Base-by-base conservation (phyloP, 2,329 filamentous ascomycete genomes). In the Botrytis byssoidea region DNA sequence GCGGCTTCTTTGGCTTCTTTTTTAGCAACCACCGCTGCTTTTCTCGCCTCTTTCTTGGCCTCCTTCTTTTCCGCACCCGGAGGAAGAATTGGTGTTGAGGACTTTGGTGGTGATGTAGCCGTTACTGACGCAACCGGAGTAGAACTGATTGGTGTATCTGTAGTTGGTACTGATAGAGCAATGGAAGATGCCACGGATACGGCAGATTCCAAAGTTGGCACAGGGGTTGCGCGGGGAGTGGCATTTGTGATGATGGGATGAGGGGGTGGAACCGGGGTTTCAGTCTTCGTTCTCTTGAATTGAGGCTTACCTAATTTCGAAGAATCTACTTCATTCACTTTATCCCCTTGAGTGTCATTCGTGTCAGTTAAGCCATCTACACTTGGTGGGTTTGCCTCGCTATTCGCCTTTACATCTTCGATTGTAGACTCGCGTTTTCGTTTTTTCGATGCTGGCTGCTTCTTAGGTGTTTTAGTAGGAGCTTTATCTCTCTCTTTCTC, bases 241-340 rank as follows among this genome's bases (percentile, higher is more conserved):
- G 76, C 75, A 71, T 78, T 79, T 9, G 78, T 76, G 35, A 75
- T 71, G 73, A 80, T 82, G 78, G 78, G 78, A 77, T 75, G 81
- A 77, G 83, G 83, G 60, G 84, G 84, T 67, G 85, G 87, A 44
- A 89, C 83, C 18, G 87, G 88, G 22, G 88, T 89, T 79, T 89
- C 88, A 37, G 85, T 88, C 80, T 89, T 89, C 75, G 83, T 85
- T 48, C 87, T 85, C 79, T 89, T 89, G 40, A 82, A 73, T 73
- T 82, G 83, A 44, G 85, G 85, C 48, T 81, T 82, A n/a, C 72
- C 67, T 71, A 79, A 46, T 37, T 74, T 74, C 32, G 76, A 73
- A 44, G 77, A 69, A 61, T 76, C 67, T 48, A 46, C 72, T 61
- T 75, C 66, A 70, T 71, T n/a, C 35, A 60, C 67, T 60, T 66